phyloP scores from a whole-genome alignment of 2,329 filamentous ascomycete genomes.

The Claviceps sp. region DNA sequence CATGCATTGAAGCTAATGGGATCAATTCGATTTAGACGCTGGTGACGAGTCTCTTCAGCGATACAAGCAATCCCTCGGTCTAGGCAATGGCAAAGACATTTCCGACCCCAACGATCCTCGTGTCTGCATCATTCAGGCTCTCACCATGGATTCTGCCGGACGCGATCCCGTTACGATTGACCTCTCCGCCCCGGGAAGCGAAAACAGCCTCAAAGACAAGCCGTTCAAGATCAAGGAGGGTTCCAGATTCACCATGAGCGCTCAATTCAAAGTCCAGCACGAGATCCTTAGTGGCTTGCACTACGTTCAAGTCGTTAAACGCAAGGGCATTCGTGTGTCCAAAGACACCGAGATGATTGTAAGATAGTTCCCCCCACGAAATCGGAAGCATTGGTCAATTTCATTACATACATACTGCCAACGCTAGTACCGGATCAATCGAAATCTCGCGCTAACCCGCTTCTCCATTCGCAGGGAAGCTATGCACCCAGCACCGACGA shows the following conservation, averaged over 20 bases:
- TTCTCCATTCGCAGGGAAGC: constrained; percentile 43
- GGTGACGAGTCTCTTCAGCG: constrained; percentile 89
- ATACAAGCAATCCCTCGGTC: constrained; percentile 93
- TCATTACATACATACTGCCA: too few relatives aligned
- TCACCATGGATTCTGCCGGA: constrained; percentile 75
- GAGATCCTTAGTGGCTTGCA: constrained; percentile 91
- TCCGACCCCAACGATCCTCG: constrained; percentile 71
- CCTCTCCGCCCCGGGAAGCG: constrained; percentile 58
- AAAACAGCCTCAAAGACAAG: constrained; percentile 70
- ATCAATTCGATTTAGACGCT: constrained; percentile 30
- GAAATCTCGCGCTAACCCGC: not conserved
- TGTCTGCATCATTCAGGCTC: constrained; percentile 83
- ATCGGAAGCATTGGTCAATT: too few relatives aligned
- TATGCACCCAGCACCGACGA: constrained; percentile 88
- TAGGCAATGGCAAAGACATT: constrained; percentile 59
- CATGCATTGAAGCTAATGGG: not conserved
- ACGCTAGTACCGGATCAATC: too few relatives aligned
- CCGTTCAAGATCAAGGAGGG: constrained; percentile 98
- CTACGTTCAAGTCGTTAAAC: constrained; percentile 88
- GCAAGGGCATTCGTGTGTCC: constrained; percentile 72
- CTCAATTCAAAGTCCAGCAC: constrained; percentile 89
- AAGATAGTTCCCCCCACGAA: not conserved
- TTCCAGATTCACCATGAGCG: constrained; percentile 86
- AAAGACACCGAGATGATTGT: constrained; percentile 99
- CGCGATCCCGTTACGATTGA: constrained; percentile 82